A percentile compares a stretch with the other conserved stretches of the same genome.
Conservation (phyloP, 1,284 basidiomycete species). For the Ceraceosorus guamensis region DNA sequence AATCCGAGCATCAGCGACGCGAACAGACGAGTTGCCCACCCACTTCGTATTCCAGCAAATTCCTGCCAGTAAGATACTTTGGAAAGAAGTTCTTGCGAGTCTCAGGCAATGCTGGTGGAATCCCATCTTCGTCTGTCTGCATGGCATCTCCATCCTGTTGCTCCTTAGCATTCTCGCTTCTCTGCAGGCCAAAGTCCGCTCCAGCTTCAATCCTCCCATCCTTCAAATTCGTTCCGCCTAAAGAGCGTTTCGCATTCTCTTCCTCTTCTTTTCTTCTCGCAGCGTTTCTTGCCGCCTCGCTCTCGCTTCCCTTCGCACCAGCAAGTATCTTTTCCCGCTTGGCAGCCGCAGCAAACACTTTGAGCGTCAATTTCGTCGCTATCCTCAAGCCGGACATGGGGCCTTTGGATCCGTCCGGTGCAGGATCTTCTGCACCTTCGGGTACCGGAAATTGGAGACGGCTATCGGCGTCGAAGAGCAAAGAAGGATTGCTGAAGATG, state of each 20-base stretch:
- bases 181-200: not conserved
- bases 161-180: not conserved
- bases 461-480: conserved; percentile 18
- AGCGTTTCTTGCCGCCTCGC: not conserved
- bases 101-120: conserved; percentile 17
- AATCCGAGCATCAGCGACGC: not conserved
- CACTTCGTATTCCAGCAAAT: conserved; percentile 70
- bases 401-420: conserved; percentile 25
- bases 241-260: conserved; percentile 1
- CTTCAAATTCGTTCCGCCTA: too few species aligned
- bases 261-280: conserved; percentile 3
- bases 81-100: conserved; percentile 82
- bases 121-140: conserved; percentile 3
- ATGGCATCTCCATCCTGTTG: not conserved
- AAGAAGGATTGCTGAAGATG: conserved; percentile 35
- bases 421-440: conserved; percentile 14
- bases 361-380: conserved; percentile 25
- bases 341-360: conserved; percentile 27
- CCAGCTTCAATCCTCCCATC: not conserved
- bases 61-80: conserved; percentile 77
- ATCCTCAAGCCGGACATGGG: conserved; percentile 24
- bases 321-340: conserved; percentile 26
- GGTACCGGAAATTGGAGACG: too few species aligned
- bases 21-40: not conserved
- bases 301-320: not conserved